Evolutionary conservation across 1,139 yeast genomes (phyloP), one percentile per base, ranked within the genome.

Genomic region (Groenewaldozyma sp.): DNA sequence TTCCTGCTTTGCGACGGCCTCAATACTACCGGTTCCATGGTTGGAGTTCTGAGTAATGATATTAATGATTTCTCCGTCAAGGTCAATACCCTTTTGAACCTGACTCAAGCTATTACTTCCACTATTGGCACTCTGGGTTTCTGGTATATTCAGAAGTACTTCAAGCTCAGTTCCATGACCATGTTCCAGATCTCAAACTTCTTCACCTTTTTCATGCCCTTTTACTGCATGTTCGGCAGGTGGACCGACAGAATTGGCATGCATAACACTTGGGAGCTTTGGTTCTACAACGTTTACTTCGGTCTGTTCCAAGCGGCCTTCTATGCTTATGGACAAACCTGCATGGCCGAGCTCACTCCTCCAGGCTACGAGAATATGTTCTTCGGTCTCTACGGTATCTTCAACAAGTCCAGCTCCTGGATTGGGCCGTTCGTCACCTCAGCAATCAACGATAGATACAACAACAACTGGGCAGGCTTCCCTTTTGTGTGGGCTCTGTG

Each of bases 271-370:
- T 45, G 49, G 49, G 49, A 46, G 26, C 34, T 46, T 28, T 45
- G 48, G 48, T 31, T 43, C 28, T 46, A 46, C 36, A 45, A 46
- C 33, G 38, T 44, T 11, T 46, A 43, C 37, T 45, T 41, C 27
- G 49, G 48, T 3, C 38, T 46, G 4, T 41, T 46, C 21, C 45
- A 45, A 24, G 44, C 48, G 18, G 45, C 49, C 3, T 46, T 43
- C 34, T 46, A 46, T 28, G 46, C 49, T 10, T 46, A 46, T 26
- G 45, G 43, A 22, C 45, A 44, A 21, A 45, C 49, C 28, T 40
- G 45, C 36, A 46, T 46, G 49, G 44, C 48, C n/a, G 49, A 46
- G 33, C 33, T 43, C 28, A 42, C 42, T n/a, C 49, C 49, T 20
- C 38, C 41, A 13, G 49, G 49, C 3, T 40, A 45, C 34, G 49